These are phyloP conservation scores for Alternaria incomplexa DNA, from an alignment of 2,329 filamentous ascomycete species.

Conservation along the genomic window DNA sequence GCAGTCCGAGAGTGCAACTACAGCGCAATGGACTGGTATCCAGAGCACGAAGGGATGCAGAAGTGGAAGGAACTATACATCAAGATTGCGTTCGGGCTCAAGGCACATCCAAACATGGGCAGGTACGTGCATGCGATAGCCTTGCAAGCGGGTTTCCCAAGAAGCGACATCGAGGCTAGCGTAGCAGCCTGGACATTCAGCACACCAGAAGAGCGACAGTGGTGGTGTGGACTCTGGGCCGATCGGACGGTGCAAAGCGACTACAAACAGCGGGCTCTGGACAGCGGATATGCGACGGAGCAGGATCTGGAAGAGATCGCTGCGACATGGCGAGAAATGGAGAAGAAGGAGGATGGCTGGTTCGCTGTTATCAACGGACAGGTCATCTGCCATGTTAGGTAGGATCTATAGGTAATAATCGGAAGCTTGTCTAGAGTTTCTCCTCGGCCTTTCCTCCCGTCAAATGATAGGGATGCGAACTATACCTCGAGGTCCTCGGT, in stretches of 20 bases:
- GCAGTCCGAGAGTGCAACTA: conserved; percentile 51
- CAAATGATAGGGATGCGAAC: neutral
- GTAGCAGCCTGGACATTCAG: conserved; percentile 53
- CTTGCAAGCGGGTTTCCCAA: conserved; percentile 48
- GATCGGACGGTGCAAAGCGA: conserved; percentile 44
- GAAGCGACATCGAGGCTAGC: conserved; percentile 48
- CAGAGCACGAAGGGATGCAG: conserved; percentile 41
- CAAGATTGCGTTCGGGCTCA: conserved; percentile 37
- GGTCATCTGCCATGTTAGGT: conserved; percentile 43
- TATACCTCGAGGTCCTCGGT: neutral
- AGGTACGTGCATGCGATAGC: conserved; percentile 45
- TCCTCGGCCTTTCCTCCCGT: neutral
- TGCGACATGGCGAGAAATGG: conserved; percentile 50
- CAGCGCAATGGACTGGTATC: conserved; percentile 48
- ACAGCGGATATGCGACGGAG: conserved; percentile 46
- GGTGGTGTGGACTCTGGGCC: conserved; percentile 52
- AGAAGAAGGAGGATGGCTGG: conserved; percentile 51
- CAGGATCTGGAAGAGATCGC: conserved; percentile 50
- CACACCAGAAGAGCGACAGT: conserved; percentile 45
- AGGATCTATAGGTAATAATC: neutral
- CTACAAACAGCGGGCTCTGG: conserved; percentile 45
- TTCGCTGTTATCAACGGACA: conserved; percentile 53
- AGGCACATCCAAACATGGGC: conserved; percentile 45
- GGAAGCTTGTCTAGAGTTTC: neutral
- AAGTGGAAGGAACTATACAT: conserved; percentile 47